phyloP scores from a whole-genome alignment of 2,329 filamentous ascomycete species.

The Pseudogymnoascus pannorum region DNA sequence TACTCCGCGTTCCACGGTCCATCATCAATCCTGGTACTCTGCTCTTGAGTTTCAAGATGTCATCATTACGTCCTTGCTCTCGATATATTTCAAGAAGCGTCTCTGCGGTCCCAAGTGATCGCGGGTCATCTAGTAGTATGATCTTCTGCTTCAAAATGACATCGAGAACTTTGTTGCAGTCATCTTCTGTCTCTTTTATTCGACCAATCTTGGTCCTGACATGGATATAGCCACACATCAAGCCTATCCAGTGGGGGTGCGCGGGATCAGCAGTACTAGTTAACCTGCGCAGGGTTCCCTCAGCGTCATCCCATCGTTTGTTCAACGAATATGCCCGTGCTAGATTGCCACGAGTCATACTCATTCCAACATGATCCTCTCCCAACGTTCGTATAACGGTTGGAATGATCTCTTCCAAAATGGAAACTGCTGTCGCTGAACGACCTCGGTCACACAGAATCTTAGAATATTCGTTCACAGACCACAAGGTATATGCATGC shows the following conservation, averaged over 20 bases:
- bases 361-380: conserved; percentile 18
- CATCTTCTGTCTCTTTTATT: conserved; percentile 12
- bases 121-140: background rate
- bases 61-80: background rate
- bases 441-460: conserved; percentile 24
- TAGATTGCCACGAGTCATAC: conserved; percentile 19
- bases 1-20: background rate
- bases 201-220: conserved; percentile 13
- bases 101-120: background rate
- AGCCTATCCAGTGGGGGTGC: conserved; percentile 16
- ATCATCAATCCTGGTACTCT: background rate
- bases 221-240: conserved; percentile 18
- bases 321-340: conserved; percentile 16
- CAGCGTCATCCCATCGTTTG: conserved; percentile 6
- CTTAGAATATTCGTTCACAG: conserved; percentile 29
- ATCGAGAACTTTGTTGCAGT: conserved; percentile 12
- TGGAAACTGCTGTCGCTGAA: conserved; percentile 18
- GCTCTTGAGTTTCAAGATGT: background rate
- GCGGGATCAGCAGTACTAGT: conserved; percentile 2
- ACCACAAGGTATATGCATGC: conserved; percentile 30
- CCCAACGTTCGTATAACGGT: conserved; percentile 15
- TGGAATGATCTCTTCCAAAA: conserved; percentile 19
- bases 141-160: conserved; percentile 7
- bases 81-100: background rate
- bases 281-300: background rate